Base-by-base conservation (phyloP, 192 early-diverging fungal genomes). In the Thamnidium elegans region DNA sequence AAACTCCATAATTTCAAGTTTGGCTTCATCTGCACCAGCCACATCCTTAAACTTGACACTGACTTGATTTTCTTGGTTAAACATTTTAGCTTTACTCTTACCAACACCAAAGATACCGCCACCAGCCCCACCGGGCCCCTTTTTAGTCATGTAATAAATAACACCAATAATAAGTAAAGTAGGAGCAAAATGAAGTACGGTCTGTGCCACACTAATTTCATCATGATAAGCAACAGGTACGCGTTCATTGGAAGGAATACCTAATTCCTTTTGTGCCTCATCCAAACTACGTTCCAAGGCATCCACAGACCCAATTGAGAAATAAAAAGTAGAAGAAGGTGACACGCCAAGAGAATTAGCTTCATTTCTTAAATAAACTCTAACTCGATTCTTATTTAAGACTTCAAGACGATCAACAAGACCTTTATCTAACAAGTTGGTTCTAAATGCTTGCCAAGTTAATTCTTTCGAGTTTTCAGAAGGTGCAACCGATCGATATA, bases 1-100 rank as follows among this genome's bases (percentile, higher is more conserved):
- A 90, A 99, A 99, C 83, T 99, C 97, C 97, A 99, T 99, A 58
- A 99, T 99, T 79, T 99, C 97, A 70, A 94, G 88, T 81, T 99
- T 99, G 47, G 95, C 97, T 73, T 99, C 97, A 81, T 99, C 95
- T 79, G 93, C 93, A 8, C 97, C 97, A 13, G 97, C 97, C 2
- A 99, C 95, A 76, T 99, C 95, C 84, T 96, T 96, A 78, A 99
- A 99, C 65, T 96, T 95, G 48, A 99, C 92, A 62, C 92, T 86
- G 47, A 99, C 90, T 26, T 95, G 92, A 3, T 89, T 92, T 74
- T 99, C 95, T 71, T 95, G 92, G 84, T 97, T 99, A 79, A 89
- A 99, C 81, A 99, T 78, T 74, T 92, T 93, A n/a, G 97, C 97
- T 46, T 90, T 86, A 45, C 90, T 92, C 74, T 97, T 97, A 51